Evolutionary conservation across 306 rosid genomes (phyloP).

Genomic region (Lotus japonicus): DNA sequence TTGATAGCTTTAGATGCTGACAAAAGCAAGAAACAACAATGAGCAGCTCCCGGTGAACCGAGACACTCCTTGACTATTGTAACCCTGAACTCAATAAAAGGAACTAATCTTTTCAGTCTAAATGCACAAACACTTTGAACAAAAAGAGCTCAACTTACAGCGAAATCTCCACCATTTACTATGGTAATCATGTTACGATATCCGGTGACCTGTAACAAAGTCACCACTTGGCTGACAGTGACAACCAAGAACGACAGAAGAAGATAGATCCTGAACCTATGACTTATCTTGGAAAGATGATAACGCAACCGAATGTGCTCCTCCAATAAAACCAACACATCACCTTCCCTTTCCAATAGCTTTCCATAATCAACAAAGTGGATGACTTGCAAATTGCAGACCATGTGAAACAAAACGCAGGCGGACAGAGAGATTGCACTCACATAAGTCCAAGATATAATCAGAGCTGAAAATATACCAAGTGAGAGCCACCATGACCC

Average conservation of each 20-base stretch:
- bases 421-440: conserved; percentile 68
- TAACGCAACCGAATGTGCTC: conserved; percentile 71
- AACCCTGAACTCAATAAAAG: background rate
- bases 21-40: background rate
- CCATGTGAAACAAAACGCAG: conserved; percentile 74
- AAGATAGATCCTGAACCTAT: conserved; percentile 74
- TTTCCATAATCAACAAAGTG: conserved; percentile 72
- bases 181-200: conserved; percentile 46
- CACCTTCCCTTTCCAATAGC: conserved; percentile 63
- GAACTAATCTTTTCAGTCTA: background rate
- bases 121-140: conserved; percentile 5
- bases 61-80: too few species aligned
- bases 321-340: conserved; percentile 56
- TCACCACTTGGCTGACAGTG: conserved; percentile 59
- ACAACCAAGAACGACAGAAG: conserved; percentile 64
- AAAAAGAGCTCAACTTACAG: conserved; percentile 50
- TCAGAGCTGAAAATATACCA: conserved; percentile 36
- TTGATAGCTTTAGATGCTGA: background rate
- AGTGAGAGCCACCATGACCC: conserved; percentile 52
- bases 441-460: conserved; percentile 69
- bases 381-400: conserved; percentile 77
- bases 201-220: conserved; percentile 57
- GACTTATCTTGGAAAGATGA: conserved; percentile 81
- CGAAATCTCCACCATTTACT: conserved; percentile 73
- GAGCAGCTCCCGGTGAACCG: background rate